A percentile compares a stretch with the other conserved stretches of the same genome.
Conservation (phyloP, 2,329 filamentous ascomycete species). For the Penicillium sp. region DNA sequence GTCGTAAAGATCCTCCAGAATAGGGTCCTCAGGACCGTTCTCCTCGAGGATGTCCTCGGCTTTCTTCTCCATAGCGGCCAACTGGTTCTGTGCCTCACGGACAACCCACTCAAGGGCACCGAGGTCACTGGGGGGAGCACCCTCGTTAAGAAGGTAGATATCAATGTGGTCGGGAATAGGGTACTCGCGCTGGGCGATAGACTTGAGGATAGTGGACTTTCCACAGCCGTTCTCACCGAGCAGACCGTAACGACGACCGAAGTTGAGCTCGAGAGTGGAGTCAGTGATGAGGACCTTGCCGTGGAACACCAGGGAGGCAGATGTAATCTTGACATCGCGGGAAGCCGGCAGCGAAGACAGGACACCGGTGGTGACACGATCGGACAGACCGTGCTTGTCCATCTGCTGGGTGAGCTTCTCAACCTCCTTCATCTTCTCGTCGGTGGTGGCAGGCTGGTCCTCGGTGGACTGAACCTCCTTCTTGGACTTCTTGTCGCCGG, state of each 20-base stretch:
- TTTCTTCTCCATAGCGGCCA: constrained; percentile 83
- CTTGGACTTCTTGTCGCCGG: constrained; percentile 60
- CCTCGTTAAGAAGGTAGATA: constrained; percentile 97
- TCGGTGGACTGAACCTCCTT: constrained; percentile 71
- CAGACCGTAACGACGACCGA: constrained; percentile 88
- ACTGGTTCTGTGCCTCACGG: constrained; percentile 86
- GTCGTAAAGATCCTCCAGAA: constrained; percentile 93
- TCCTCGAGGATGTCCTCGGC: constrained; percentile 90
- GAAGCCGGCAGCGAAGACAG: constrained; percentile 79
- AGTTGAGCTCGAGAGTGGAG: constrained; percentile 88
- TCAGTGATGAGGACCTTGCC: constrained; percentile 94
- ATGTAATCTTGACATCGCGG: constrained; percentile 96
- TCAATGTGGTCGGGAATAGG: constrained; percentile 96
- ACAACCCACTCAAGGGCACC: constrained; percentile 98
- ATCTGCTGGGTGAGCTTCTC: constrained; percentile 88
- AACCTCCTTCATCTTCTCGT: constrained; percentile 74
- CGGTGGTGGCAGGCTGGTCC: constrained; percentile 68
- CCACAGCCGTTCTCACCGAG: constrained; percentile 99
- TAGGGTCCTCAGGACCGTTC: constrained; percentile 85
- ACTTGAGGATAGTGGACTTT: constrained; percentile 96
- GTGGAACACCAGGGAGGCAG: constrained; percentile 92
- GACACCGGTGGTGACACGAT: constrained; percentile 97
- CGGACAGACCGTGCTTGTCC: constrained; percentile 93
- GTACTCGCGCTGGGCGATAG: constrained; percentile 89
- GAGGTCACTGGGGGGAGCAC: constrained; percentile 82